Conservation (phyloP, 306 rosid genomes). For the Cicer arietinum region DNA sequence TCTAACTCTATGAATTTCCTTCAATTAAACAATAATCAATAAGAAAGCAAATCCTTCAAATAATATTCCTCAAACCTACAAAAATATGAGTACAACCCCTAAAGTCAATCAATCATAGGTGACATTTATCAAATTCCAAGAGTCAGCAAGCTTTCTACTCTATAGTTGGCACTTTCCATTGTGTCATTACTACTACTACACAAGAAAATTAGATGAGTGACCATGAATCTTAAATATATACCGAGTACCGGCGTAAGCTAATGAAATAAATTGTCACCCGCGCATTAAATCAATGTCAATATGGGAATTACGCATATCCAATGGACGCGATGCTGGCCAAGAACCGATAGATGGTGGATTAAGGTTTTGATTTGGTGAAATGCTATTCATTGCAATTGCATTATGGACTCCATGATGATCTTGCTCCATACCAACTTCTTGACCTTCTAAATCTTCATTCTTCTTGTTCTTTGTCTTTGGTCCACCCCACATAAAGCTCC, state of each 20-base stretch:
- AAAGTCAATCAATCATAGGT: constrained; percentile 54
- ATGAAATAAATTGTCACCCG: constrained; percentile 55
- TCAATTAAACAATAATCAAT: constrained; percentile 34
- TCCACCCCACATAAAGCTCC: constrained; percentile 92
- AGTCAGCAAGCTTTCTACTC: constrained; percentile 60
- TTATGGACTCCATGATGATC: constrained; percentile 68
- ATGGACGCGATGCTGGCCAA: constrained; percentile 72
- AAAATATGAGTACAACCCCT: constrained; percentile 56
- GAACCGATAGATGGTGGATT: constrained; percentile 64
- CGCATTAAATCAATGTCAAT: constrained; percentile 96
- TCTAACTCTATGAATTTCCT: not conserved
- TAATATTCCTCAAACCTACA: constrained; percentile 51
- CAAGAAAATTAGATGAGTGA: constrained; percentile 59
- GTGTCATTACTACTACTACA: constrained; percentile 54
- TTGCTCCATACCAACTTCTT: constrained; percentile 61
- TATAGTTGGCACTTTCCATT: constrained; percentile 48
- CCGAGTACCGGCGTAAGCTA: constrained; percentile 40
- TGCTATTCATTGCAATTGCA: constrained; percentile 52
- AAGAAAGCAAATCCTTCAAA: constrained; percentile 41
- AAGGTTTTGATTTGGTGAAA: constrained; percentile 62
- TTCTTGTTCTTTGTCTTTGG: constrained; percentile 72
- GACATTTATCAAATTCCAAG: constrained; percentile 41
- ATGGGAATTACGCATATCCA: constrained; percentile 87
- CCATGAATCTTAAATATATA: constrained; percentile 51
- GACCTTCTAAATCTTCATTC: constrained; percentile 59